These are phyloP conservation scores for Cucurbitaria berberidis DNA, from an alignment of 2,329 filamentous ascomycete species.

Conservation along the genomic window DNA sequence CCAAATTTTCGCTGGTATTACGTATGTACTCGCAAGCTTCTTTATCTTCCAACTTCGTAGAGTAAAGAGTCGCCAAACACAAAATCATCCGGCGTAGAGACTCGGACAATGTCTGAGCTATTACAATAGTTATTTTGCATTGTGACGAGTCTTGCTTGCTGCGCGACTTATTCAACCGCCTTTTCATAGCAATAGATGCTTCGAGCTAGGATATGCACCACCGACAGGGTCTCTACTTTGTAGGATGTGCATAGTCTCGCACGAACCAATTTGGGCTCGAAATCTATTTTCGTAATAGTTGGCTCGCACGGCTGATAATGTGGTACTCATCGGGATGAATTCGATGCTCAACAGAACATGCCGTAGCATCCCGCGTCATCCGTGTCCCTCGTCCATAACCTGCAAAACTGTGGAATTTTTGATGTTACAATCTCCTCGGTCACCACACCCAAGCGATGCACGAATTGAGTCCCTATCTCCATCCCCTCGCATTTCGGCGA, in stretches of 20 bases:
- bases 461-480: slow-evolving; percentile 24
- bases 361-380: neutral
- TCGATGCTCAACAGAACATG: neutral
- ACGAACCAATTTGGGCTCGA: too few species aligned
- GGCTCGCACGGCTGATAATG: too few species aligned
- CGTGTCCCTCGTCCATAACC: slow-evolving; percentile 28
- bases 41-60: slow-evolving; percentile 33
- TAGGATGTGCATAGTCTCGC: neutral
- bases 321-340: too few species aligned
- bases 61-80: slow-evolving; percentile 8
- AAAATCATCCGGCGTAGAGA: neutral
- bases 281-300: too few species aligned
- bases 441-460: slow-evolving; percentile 27
- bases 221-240: too few species aligned
- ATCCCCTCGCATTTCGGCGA: slow-evolving; percentile 36
- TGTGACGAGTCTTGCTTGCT: neutral
- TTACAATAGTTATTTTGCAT: neutral
- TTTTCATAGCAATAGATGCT: neutral
- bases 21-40: slow-evolving; percentile 43
- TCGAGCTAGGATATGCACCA: too few species aligned
- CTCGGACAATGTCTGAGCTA: neutral
- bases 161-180: neutral
- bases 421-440: slow-evolving; percentile 24
- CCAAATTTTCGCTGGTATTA: slow-evolving; percentile 47
- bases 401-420: slow-evolving; percentile 34